These are phyloP conservation scores for Ophiostoma perfectum DNA, from an alignment of 2,329 filamentous ascomycete genomes.

Conservation along the genomic window DNA sequence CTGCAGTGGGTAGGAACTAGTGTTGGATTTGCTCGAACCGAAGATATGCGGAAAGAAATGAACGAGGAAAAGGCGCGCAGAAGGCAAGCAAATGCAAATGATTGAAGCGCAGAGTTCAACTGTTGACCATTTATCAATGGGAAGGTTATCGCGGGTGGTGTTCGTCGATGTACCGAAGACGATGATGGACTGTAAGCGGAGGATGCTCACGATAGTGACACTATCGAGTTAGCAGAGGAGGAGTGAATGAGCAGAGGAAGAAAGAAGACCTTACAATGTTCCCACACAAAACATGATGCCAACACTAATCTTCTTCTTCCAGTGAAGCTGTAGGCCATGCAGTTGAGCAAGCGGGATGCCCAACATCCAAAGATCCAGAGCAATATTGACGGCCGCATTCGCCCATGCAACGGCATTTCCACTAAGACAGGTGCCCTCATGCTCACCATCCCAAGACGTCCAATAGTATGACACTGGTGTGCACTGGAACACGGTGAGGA, in stretches of 20 bases:
- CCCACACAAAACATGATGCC: slow-evolving; percentile 45
- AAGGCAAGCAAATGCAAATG: slow-evolving; percentile 35
- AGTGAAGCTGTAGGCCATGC: slow-evolving; percentile 37
- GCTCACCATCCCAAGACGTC: slow-evolving; percentile 46
- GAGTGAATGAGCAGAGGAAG: background rate
- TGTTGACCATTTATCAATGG: slow-evolving; percentile 34
- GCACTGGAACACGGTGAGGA: slow-evolving; percentile 47
- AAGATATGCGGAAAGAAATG: slow-evolving; percentile 29
- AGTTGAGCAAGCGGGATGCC: slow-evolving; percentile 45
- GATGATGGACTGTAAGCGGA: slow-evolving; percentile 32
- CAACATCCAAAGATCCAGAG: slow-evolving; percentile 48
- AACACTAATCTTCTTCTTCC: slow-evolving; percentile 46
- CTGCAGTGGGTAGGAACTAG: background rate
- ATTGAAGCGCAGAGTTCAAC: slow-evolving; percentile 35
- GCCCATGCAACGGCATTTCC: slow-evolving; percentile 47
- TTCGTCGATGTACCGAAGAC: slow-evolving; percentile 31
- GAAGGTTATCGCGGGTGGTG: slow-evolving; percentile 32
- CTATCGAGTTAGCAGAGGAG: background rate
- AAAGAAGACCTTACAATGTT: slow-evolving; percentile 30
- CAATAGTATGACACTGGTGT: slow-evolving; percentile 49
- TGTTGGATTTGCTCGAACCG: background rate
- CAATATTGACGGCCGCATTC: slow-evolving; percentile 49
- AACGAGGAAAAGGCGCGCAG: slow-evolving; percentile 31
- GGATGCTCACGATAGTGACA: slow-evolving; percentile 35
- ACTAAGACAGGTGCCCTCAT: slow-evolving; percentile 45